A percentile compares a stretch with the other conserved stretches of the same genome.
Conservation (phyloP, 176 grass and related monocot species). For the Tillandsia leiboldiana region DNA sequence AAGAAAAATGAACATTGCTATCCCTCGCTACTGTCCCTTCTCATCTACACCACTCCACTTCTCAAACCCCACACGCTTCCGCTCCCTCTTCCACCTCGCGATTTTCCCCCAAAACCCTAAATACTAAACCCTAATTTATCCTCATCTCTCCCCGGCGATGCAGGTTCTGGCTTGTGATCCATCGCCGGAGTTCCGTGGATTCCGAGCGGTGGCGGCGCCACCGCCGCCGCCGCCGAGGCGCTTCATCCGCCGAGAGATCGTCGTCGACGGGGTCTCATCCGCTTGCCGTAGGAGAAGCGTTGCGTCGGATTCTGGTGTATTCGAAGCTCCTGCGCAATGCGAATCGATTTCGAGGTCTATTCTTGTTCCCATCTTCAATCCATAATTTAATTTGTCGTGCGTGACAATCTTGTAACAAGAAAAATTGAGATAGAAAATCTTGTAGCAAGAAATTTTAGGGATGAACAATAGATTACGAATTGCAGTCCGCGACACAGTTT, state of each 20-base stretch:
- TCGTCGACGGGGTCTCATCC: constrained; percentile 25
- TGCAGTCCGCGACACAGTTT: too few relatives aligned
- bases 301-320: not conserved
- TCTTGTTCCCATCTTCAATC: not conserved
- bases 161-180: not conserved
- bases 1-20: too few relatives aligned
- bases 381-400: not conserved
- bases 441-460: too few relatives aligned
- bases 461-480: too few relatives aligned
- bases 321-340: constrained; percentile 22
- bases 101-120: not conserved
- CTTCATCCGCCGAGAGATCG: constrained; percentile 29
- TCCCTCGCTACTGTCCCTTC: too few relatives aligned
- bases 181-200: not conserved
- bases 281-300: not conserved
- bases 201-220: not conserved
- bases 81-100: not conserved
- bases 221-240: not conserved
- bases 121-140: not conserved
- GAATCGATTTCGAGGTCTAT: constrained; percentile 1
- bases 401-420: not conserved
- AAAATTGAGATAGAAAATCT: too few relatives aligned
- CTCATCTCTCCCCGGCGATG: not conserved
- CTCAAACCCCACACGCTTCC: not conserved
- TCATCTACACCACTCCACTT: too few relatives aligned